Evolutionary conservation across 345 rosid genomes (phyloP).

Genomic region (Dovyalis caffra): DNA sequence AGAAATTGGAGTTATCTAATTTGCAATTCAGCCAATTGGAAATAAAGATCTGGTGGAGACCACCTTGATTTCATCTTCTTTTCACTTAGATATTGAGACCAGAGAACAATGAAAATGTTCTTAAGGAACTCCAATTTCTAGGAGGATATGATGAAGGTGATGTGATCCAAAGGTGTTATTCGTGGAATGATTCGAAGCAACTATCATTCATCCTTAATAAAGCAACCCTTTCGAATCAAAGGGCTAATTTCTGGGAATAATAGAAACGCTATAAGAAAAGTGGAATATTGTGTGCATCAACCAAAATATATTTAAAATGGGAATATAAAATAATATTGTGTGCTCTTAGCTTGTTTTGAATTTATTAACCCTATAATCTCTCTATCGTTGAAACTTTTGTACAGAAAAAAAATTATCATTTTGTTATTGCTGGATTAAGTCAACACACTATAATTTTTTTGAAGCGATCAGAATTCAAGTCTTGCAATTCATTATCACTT

Average conservation of each 20-base stretch:
- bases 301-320: not conserved
- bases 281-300: too few relatives aligned
- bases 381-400: not conserved
- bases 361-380: not conserved
- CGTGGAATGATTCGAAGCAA: not conserved
- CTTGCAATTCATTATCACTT: not conserved
- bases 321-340: not conserved
- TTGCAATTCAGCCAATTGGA: not conserved
- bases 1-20: not conserved
- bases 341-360: not conserved
- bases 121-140: not conserved
- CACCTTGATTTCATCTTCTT: not conserved
- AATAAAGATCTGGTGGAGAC: not conserved
- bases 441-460: not conserved
- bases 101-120: slow-evolving; percentile 1
- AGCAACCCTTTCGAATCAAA: not conserved
- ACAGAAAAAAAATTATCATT: too few relatives aligned
- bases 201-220: not conserved
- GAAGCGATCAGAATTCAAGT: not conserved
- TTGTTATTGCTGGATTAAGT: not conserved
- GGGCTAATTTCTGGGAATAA: too few relatives aligned
- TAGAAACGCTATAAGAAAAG: not conserved
- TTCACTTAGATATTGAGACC: not conserved
- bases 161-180: not conserved
- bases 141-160: not conserved